Evolutionary conservation across 495 filamentous ascomycete genomes (phyloP), one percentile per base, ranked within the genome.

Genomic region (Podospora anserina): DNA sequence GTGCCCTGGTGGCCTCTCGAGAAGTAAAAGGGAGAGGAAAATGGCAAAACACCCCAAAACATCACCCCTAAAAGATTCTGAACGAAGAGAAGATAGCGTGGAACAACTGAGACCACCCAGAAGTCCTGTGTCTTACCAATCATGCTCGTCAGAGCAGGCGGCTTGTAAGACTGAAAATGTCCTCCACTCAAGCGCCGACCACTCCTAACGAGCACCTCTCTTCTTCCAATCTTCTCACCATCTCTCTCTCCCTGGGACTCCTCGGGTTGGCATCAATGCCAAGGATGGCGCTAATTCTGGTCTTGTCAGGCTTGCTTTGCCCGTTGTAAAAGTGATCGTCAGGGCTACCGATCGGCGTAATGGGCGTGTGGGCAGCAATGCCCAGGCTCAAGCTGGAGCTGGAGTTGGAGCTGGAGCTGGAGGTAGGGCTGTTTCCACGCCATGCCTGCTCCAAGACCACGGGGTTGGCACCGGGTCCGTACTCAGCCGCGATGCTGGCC

Each of bases 361-460:
- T 80, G 11, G 81, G 81, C 5, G 80, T 82, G 65, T 80, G 79
- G 5, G 71, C 72, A 5, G 75, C 72, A 20, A 74, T 74, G n/a
- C 70, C 68, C 53, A 70, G 18, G 63, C 44, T 66, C 32, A 27
- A 15, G 20, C 3, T 32, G 59, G 13, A 28, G 11, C 20, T 30
- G 1, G 13, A 15, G 20, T 1, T 32, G 59, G 13, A 28, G 11
- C 18, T 30, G 2, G 13, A 19, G 53, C 60, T 58, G 58, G 39
- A 9, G 39, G 70, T 68, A 26, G 67, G 66, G 27, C 69, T 73
- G 54, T 67, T 49, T n/a, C 82, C 78, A 69, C 85, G 84, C 90
- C 90, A 93, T 7, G 88, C 86, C 69, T 89, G 85, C 76, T 92
- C 90, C 18, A 93, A 82, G 18, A 87, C 81, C 23, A 85, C 81